Evolutionary conservation across 2,329 filamentous ascomycete species (phyloP), one percentile per base, ranked within the genome.

Genomic region (Phaeosphaeriaceae sp.): DNA sequence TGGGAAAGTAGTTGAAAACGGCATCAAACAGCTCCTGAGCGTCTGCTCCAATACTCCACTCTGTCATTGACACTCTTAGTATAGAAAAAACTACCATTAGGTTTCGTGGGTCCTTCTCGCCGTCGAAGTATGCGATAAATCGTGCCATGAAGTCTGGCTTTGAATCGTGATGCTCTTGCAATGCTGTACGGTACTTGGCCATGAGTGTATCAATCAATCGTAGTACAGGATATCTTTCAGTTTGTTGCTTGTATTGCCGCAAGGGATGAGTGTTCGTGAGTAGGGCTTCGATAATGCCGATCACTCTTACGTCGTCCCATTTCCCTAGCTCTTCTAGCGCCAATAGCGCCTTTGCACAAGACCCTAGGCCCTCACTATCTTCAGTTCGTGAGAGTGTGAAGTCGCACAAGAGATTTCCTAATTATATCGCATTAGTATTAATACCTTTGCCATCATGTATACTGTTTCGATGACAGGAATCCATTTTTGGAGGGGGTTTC

Each of bases 1-100:
- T 88, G 0, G 86, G 86, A 64, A 88, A 89, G 68, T 89, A 89
- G 61, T 87, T 87, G 71, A 87, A 89, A 15, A 87, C 85, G 3
- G 85, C 80, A 56, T 89, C 86, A 63, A 88, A 88, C 36, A 88
- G 76, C 23, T 80, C 77, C 64, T 73, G 50, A 7, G 81, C 81
- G 67, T 86, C 79, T 32, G 78, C 77, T 3, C 79, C 77, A 50
- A 88, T 82, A 56, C 84, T 81, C 84, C 86, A 88, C 67, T 88
- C 86, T 6, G 85, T 78, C 79, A 88, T 86, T 2, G 87, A 78
- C 12, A 87, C 86, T 61, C 81, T 83, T 21, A 88, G 67, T 50
- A 88, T 81, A 0, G 86, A 88, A 61, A 88, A 88, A 1, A 87
- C 82, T 40, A 88, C 77, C 86, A 88, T 88, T 21, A 88, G 72